Percentiles rank a stretch among this genome's conserved stretches.
These are phyloP conservation scores for Salix dunnii DNA, from an alignment of 345 rosid genomes.

Conservation along the genomic window DNA sequence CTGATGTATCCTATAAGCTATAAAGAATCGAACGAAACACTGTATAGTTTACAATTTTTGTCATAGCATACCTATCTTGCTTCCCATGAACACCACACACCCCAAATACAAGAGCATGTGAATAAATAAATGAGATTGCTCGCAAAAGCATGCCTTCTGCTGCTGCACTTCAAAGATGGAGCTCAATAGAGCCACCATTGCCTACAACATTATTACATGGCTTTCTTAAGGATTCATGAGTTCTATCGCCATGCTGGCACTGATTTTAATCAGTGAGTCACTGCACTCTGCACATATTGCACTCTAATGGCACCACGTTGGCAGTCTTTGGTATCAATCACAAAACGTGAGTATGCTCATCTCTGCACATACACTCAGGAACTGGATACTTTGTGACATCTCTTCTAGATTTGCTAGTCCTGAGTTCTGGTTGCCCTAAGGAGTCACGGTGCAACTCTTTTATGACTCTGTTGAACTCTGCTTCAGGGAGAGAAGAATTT, in stretches of 20 bases:
- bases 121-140: slow-evolving; percentile 10
- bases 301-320: not conserved
- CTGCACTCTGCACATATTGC: not conserved
- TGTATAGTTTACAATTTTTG: not conserved
- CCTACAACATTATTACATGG: not conserved
- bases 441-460: slow-evolving; percentile 68
- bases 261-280: not conserved
- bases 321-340: not conserved
- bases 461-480: slow-evolving; percentile 65
- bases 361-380: slow-evolving; percentile 84
- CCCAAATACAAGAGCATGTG: not conserved
- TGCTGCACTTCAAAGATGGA: not conserved
- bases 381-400: slow-evolving; percentile 88
- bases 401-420: slow-evolving; percentile 64
- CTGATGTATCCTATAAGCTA: not conserved
- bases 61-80: not conserved
- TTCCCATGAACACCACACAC: slow-evolving; percentile 11
- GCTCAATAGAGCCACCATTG: slow-evolving; percentile 20
- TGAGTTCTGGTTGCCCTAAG: slow-evolving; percentile 79
- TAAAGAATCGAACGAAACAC: slow-evolving; percentile 28
- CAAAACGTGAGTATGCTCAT: slow-evolving; percentile 9
- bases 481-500: slow-evolving; percentile 56
- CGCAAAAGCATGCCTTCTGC: not conserved
- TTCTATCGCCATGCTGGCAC: not conserved
- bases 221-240: slow-evolving; percentile 11